Conservation (phyloP, 768 basidiomycete species). For the Leccinum subgranulosum region DNA sequence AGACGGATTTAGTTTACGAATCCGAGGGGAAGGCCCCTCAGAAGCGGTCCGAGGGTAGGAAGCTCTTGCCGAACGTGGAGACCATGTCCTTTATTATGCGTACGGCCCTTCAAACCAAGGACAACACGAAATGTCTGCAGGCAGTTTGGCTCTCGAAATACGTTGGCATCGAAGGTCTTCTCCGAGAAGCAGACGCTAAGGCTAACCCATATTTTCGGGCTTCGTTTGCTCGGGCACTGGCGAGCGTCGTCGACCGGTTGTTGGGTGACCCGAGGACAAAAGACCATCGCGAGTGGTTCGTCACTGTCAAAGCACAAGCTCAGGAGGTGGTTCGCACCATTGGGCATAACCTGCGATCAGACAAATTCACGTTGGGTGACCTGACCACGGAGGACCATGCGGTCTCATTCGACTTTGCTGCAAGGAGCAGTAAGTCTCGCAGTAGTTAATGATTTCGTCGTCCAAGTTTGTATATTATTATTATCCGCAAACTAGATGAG, state of each 20-base stretch:
- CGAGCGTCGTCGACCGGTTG: constrained; percentile 39
- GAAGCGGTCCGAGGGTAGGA: constrained; percentile 41
- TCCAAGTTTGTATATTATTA: not conserved
- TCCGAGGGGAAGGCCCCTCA: constrained; percentile 38
- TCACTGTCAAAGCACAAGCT: constrained; percentile 19
- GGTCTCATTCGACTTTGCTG: constrained; percentile 30
- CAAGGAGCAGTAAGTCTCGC: constrained; percentile 27
- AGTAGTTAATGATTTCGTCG: constrained; percentile 9
- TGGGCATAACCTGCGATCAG: constrained; percentile 13
- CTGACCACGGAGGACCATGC: constrained; percentile 25
- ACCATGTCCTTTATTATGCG: constrained; percentile 56
- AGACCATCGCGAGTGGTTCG: constrained; percentile 17
- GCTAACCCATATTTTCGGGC: constrained; percentile 38
- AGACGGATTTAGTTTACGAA: constrained; percentile 43
- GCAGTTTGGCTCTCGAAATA: constrained; percentile 55
- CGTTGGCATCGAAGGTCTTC: constrained; percentile 40
- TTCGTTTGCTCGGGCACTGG: constrained; percentile 48
- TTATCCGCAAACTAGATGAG: constrained; percentile 11
- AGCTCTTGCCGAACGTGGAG: constrained; percentile 47
- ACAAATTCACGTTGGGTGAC: constrained; percentile 27
- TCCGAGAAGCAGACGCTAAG: constrained; percentile 22
- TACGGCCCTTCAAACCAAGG: constrained; percentile 52
- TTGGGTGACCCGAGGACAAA: constrained; percentile 17
- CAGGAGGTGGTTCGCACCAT: constrained; percentile 12
- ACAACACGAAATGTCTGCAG: constrained; percentile 53